A percentile compares a stretch with the other conserved stretches of the same genome.
These are phyloP conservation scores for Botrytis aclada DNA, from an alignment of 2,329 filamentous ascomycete species.

Conservation along the genomic window DNA sequence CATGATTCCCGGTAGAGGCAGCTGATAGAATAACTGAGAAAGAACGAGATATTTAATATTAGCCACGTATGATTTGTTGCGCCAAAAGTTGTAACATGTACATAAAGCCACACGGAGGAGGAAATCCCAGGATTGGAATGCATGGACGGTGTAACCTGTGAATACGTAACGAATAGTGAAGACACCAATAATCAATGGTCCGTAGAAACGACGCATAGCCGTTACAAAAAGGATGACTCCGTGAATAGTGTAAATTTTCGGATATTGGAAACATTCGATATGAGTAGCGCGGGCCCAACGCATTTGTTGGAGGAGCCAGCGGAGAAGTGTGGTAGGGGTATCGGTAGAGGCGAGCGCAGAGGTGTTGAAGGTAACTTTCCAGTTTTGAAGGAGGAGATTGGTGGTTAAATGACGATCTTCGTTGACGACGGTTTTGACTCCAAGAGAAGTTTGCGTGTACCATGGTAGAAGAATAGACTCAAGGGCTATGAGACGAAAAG, in stretches of 20 bases:
- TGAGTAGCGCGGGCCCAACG: slow-evolving; percentile 39
- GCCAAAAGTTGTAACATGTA: slow-evolving; percentile 36
- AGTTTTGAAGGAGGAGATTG: slow-evolving; percentile 38
- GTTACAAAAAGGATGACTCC: slow-evolving; percentile 40
- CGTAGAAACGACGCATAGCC: slow-evolving; percentile 36
- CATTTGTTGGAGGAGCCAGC: slow-evolving; percentile 41
- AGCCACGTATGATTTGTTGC: slow-evolving; percentile 35
- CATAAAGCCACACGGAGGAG: slow-evolving; percentile 34
- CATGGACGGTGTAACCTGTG: slow-evolving; percentile 33
- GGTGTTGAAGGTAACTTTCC: slow-evolving; percentile 39
- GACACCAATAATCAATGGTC: slow-evolving; percentile 35
- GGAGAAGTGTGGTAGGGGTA: slow-evolving; percentile 38
- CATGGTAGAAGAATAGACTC: slow-evolving; percentile 38
- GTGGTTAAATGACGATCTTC: slow-evolving; percentile 42
- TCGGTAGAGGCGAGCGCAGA: slow-evolving; percentile 40
- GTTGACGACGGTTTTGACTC: slow-evolving; percentile 40
- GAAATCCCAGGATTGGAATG: slow-evolving; percentile 36
- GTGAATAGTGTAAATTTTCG: slow-evolving; percentile 38
- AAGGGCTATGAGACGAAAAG: slow-evolving; percentile 38
- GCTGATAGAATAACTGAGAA: slow-evolving; percentile 36
- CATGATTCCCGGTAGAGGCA: slow-evolving; percentile 39
- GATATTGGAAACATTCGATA: slow-evolving; percentile 40
- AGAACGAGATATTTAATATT: slow-evolving; percentile 27
- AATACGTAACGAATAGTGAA: slow-evolving; percentile 37
- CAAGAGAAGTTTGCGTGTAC: slow-evolving; percentile 41